phyloP scores from a whole-genome alignment of 2,329 filamentous ascomycete genomes.

The Ramichloridium luteum region DNA sequence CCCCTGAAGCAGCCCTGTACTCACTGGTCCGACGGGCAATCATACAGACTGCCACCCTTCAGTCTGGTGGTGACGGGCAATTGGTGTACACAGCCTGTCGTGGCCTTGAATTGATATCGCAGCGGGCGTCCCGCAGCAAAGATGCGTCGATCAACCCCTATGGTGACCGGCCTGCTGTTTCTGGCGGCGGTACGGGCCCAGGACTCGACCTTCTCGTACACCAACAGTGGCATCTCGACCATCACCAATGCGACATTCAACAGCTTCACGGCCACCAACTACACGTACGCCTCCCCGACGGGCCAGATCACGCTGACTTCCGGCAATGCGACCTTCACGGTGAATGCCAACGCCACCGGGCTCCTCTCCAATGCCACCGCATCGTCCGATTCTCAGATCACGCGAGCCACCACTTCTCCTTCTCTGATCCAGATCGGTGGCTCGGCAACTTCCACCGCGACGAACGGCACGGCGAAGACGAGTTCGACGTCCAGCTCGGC shows the following conservation, averaged over 20 bases:
- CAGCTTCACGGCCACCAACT: conserved; percentile 17
- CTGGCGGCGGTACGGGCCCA: conserved; percentile 1
- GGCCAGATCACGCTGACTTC: conserved; percentile 16
- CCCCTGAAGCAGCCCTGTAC: too few relatives aligned
- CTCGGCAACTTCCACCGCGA: conserved; percentile 7
- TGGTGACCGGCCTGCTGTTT: too few relatives aligned
- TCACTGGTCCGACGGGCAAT: too few relatives aligned
- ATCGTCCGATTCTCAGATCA: conserved; percentile 16
- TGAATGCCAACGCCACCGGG: conserved; percentile 29
- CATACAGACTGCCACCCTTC: too few relatives aligned
- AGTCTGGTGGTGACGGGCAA: too few relatives aligned
- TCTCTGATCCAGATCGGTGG: conserved; percentile 15
- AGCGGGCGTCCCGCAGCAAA: too few relatives aligned
- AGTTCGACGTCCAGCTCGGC: conserved; percentile 19
- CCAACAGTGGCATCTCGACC: conserved; percentile 14
- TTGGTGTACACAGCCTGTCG: too few relatives aligned
- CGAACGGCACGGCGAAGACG: conserved; percentile 15
- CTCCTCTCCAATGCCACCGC: conserved; percentile 6
- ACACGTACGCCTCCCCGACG: conserved; percentile 18
- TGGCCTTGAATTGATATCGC: too few relatives aligned
- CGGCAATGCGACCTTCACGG: conserved; percentile 25
- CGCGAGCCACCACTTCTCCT: conserved; percentile 10
- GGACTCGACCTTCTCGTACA: conserved; percentile 12
- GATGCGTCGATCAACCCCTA: too few relatives aligned
- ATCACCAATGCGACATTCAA: conserved; percentile 14